Conservation (phyloP, 2,329 filamentous ascomycete species). For the Beauveria sp. region DNA sequence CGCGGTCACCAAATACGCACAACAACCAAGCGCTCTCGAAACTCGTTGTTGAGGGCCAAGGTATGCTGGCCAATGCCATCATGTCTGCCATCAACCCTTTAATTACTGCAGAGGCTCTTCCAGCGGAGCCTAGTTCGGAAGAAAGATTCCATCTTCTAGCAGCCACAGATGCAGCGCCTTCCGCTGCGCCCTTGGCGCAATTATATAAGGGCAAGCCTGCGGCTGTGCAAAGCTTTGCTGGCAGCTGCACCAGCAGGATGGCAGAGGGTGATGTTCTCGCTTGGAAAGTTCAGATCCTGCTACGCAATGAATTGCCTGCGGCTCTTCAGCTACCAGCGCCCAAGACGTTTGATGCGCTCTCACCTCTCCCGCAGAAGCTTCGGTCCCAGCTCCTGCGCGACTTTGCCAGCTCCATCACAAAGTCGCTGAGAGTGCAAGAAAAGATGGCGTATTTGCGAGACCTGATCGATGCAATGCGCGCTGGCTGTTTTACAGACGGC, state of each 20-base stretch:
- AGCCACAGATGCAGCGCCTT: slow-evolving; percentile 25
- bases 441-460: slow-evolving; percentile 32
- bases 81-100: slow-evolving; percentile 20
- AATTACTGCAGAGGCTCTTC: slow-evolving; percentile 23
- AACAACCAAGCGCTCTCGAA: slow-evolving; percentile 16
- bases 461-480: slow-evolving; percentile 26
- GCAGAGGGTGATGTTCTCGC: slow-evolving; percentile 29
- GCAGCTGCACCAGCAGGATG: slow-evolving; percentile 26
- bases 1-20: slow-evolving; percentile 1
- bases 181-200: slow-evolving; percentile 17
- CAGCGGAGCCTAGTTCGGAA: slow-evolving; percentile 16
- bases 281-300: slow-evolving; percentile 39
- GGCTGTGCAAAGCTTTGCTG: slow-evolving; percentile 27
- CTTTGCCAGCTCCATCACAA: slow-evolving; percentile 24
- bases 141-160: slow-evolving; percentile 24
- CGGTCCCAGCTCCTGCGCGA: slow-evolving; percentile 26
- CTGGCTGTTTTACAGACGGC: slow-evolving; percentile 26
- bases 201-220: slow-evolving; percentile 22
- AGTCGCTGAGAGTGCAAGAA: slow-evolving; percentile 22
- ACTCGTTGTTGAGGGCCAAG: slow-evolving; percentile 19
- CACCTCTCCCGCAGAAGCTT: slow-evolving; percentile 20
- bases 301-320: slow-evolving; percentile 29
- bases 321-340: slow-evolving; percentile 25
- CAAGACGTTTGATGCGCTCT: slow-evolving; percentile 25
- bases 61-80: slow-evolving; percentile 21